phyloP scores from a whole-genome alignment of 345 rosid genomes.

The Eucalyptus polyanthemos region DNA sequence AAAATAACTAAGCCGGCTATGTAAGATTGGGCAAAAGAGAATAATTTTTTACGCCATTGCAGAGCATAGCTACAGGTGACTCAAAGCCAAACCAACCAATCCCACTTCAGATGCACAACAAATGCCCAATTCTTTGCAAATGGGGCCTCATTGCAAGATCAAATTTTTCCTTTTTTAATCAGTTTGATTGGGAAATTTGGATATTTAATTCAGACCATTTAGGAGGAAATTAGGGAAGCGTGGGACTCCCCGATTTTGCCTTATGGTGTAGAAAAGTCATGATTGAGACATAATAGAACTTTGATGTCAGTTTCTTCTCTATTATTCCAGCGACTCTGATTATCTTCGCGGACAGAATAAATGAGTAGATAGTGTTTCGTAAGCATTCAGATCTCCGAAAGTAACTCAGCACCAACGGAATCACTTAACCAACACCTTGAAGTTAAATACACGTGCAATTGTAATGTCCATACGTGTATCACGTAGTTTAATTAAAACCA shows the following conservation, averaged over 20 bases:
- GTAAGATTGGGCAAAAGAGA: neutral
- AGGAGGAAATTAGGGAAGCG: neutral
- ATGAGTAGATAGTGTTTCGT: neutral
- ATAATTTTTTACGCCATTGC: neutral
- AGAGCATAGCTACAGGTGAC: neutral
- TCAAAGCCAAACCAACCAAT: neutral
- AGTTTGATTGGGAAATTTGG: neutral
- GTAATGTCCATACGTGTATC: neutral
- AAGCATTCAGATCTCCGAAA: rapidly evolving
- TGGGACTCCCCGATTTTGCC: neutral
- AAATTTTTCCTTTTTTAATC: too few species aligned
- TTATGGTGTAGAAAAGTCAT: neutral
- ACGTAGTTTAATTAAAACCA: too few species aligned
- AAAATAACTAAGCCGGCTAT: neutral
- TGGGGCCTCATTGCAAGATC: rapidly evolving
- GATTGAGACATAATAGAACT: neutral
- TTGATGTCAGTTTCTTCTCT: neutral
- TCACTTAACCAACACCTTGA: neutral
- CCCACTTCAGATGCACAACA: neutral
- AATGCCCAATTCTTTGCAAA: neutral
- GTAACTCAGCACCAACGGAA: neutral
- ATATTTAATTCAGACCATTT: neutral
- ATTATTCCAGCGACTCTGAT: neutral
- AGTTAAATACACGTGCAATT: too few species aligned
- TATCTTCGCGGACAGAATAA: neutral